phyloP scores from a whole-genome alignment of 2,329 filamentous ascomycete genomes.

The Clarireedia hainanense region DNA sequence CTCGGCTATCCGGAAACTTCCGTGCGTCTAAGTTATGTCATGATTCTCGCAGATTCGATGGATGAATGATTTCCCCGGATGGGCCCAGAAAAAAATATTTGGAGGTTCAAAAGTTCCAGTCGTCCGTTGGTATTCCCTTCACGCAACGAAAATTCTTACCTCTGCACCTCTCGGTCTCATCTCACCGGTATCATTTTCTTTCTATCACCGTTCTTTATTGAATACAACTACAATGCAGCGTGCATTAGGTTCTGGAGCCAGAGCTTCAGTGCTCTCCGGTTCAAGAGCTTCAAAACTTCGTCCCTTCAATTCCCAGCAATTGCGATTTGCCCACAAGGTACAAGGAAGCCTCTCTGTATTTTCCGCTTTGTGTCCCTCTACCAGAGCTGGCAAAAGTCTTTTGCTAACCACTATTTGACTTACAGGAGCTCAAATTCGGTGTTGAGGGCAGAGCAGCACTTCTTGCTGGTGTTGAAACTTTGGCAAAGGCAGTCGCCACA shows the following conservation, averaged over 20 bases:
- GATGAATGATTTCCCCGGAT: background rate
- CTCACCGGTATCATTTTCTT: background rate
- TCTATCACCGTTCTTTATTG: constrained; percentile 11
- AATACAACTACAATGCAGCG: constrained; percentile 72
- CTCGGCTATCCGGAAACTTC: background rate
- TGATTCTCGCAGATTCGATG: background rate
- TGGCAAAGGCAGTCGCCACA: constrained; percentile 91
- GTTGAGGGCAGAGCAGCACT: constrained; percentile 87
- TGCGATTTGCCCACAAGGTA: constrained; percentile 98
- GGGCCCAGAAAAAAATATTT: background rate
- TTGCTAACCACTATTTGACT: constrained; percentile 8
- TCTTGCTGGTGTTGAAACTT: constrained; percentile 89
- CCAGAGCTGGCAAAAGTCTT: background rate
- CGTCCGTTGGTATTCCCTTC: background rate
- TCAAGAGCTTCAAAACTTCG: constrained; percentile 58
- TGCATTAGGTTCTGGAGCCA: constrained; percentile 77
- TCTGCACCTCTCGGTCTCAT: background rate
- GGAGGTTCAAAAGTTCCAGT: background rate
- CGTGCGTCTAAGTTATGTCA: background rate
- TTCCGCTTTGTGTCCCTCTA: background rate
- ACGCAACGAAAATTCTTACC: background rate
- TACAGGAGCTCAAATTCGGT: constrained; percentile 92
- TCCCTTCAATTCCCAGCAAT: constrained; percentile 60
- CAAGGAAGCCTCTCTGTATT: constrained; percentile 16
- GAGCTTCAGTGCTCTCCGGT: constrained; percentile 70